Evolutionary conservation across 1,284 basidiomycete genomes (phyloP), one percentile per base, ranked within the genome.

Genomic region (Ceratobasidium sp.): DNA sequence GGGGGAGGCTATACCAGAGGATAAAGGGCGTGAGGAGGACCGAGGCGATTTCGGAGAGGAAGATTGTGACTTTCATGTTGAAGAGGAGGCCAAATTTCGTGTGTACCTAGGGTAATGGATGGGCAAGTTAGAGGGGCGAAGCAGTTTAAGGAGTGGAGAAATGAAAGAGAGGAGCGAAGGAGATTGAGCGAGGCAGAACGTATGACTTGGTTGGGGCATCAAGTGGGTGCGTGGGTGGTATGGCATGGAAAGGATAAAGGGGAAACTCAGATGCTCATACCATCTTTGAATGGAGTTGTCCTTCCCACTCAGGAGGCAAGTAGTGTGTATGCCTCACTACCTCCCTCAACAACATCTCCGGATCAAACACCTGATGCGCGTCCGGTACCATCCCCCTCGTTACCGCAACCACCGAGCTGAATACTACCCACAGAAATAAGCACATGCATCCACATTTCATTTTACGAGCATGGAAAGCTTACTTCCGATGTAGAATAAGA

Each of bases 341-440:
- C 77, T 95, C 95, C 73, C 88, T 90, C 92, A 99, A 92, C 75
- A 97, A 87, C 73, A 94, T 83, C 81, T 98, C 97, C 0, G 98
- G 95, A 80, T 99, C 97, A 79, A 98, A 97, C 2, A 97, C 93
- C 50, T 89, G 86, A 81, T 96, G 95, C 77, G 98, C 95, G 78
- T 97, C 96, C 0, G 96, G 97, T 60, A 98, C 92, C 95, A 98
- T 98, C 0, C 96, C 96, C 53, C 97, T 85, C 11, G 96, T 92
- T 1, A 95, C 91, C 1, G 96, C 96, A 45, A 99, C 86, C 27
- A 98, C 88, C 15, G 92, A 91, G 47, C 93, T 94, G 81, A 98
- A 99, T 8, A 99, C 81, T 74, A 62, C 41, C 6, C 41, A 14
- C 19, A 36, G 6, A n/a, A 31, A 48, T 59, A 2, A 71, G 41